These are phyloP conservation scores for Pistacia vera DNA, from an alignment of 345 rosid species.

Conservation along the genomic window DNA sequence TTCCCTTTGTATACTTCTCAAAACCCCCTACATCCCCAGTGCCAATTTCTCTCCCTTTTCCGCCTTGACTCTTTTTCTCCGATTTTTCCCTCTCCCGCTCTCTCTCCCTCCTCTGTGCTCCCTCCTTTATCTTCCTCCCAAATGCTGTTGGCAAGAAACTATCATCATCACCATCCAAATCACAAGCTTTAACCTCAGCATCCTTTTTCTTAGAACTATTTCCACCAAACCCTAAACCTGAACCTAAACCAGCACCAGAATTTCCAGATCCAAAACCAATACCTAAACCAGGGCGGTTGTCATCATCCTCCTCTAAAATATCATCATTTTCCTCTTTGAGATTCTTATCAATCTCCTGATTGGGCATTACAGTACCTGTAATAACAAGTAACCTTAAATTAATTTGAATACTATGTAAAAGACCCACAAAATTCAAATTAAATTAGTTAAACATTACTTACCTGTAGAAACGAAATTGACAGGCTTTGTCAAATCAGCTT, in stretches of 20 bases:
- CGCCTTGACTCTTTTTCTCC: constrained; percentile 62
- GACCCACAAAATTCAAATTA: background rate
- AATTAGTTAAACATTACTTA: background rate
- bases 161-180: constrained; percentile 29
- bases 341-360: constrained; percentile 64
- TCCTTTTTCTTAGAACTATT: constrained; percentile 8
- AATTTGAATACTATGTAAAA: background rate
- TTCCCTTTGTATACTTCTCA: constrained; percentile 82
- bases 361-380: constrained; percentile 72
- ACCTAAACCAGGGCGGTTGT: constrained; percentile 59
- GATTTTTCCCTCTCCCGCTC: constrained; percentile 50
- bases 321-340: constrained; percentile 39
- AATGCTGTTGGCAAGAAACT: constrained; percentile 62
- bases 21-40: constrained; percentile 58
- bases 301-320: constrained; percentile 27
- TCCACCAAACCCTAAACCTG: constrained; percentile 9
- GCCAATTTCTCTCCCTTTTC: constrained; percentile 46
- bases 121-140: constrained; percentile 76
- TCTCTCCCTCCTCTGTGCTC: constrained; percentile 63
- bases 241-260: constrained; percentile 5
- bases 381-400: constrained; percentile 41
- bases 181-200: constrained; percentile 14
- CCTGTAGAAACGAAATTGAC: constrained; percentile 75
- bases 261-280: constrained; percentile 47
- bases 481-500: constrained; percentile 73